Evolutionary conservation across 306 rosid genomes (phyloP), one percentile per base, ranked within the genome.

Genomic region (Carpinus viminea): DNA sequence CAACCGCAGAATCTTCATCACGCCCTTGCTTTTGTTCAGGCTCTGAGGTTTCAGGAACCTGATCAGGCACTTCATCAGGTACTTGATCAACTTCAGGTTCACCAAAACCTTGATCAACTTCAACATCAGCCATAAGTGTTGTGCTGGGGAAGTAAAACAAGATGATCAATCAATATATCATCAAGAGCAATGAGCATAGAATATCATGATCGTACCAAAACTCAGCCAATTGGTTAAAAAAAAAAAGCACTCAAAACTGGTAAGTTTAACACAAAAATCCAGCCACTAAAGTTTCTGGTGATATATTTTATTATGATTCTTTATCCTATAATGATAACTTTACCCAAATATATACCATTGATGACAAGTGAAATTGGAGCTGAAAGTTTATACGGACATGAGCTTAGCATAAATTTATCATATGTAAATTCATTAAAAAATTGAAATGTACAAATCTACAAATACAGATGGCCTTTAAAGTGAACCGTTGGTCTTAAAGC

Each of bases 101-200:
- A 51, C 70, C 80, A 51, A 57, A 70, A 80, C 56, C 83, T 77
- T 87, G 85, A 48, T 89, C 97, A 59, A 79, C 88, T 61, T 89
- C 97, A 64, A 79, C 87, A 55, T 90, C 93, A 41, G 90, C 98
- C 98, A 93, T 93, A 68, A 60, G 28, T 65, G 64, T 75, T 51
- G 46, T 56, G 21, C 86, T 80, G 81, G 73, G 7, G 69, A 77
- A 76, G 48, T 34, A 83, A 73, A 47, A 4, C 20, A 47, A 56
- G 2, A 47, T 3, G 41, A 73, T 28, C 31, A 26, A 70, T 13
- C 20, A 36, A 34, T 65, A 17, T 41, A 62, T n/a, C 61, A 28
- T 15, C 20, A 53, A 51, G 15, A 28, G 41, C 4, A 70, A 48
- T 13, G 18, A 34, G 47, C 48, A 52, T 3, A 1, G 15, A 17